Conservation (phyloP, 768 basidiomycete species). For the Boletus tylopilopsis region DNA sequence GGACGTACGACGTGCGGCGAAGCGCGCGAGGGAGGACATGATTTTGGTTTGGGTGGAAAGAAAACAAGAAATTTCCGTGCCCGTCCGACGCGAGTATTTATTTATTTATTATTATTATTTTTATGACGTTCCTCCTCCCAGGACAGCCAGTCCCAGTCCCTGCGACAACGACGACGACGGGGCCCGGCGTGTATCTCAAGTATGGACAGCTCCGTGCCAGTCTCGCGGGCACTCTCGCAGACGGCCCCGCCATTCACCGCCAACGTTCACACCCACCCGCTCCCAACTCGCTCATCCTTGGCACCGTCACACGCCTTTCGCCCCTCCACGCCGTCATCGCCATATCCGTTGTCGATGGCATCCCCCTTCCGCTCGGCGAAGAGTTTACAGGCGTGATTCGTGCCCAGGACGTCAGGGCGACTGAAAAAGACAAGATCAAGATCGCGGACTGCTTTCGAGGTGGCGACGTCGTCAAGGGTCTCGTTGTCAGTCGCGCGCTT, state of each 20-base stretch:
- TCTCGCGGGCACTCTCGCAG: slow-evolving; percentile 58
- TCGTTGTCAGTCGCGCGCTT: slow-evolving; percentile 59
- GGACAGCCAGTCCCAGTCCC: slow-evolving; percentile 71
- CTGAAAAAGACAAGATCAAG: slow-evolving; percentile 87
- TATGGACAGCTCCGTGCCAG: slow-evolving; percentile 66
- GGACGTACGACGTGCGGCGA: slow-evolving; percentile 61
- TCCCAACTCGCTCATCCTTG: slow-evolving; percentile 74
- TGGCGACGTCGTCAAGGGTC: slow-evolving; percentile 83
- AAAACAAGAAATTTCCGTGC: slow-evolving; percentile 19
- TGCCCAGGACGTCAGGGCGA: slow-evolving; percentile 82
- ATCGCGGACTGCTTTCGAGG: slow-evolving; percentile 90
- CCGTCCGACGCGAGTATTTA: slow-evolving; percentile 9
- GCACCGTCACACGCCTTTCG: slow-evolving; percentile 77
- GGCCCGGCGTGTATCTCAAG: slow-evolving; percentile 62
- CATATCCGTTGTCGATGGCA: slow-evolving; percentile 83
- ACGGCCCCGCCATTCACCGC: slow-evolving; percentile 52
- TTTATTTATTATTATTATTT: background rate
- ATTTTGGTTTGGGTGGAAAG: slow-evolving; percentile 12
- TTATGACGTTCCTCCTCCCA: slow-evolving; percentile 53
- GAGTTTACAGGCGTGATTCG: slow-evolving; percentile 90
- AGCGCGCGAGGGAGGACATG: slow-evolving; percentile 67
- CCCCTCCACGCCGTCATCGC: slow-evolving; percentile 80
- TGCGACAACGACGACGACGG: slow-evolving; percentile 45
- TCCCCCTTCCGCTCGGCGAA: slow-evolving; percentile 77
- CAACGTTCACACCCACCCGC: slow-evolving; percentile 70